phyloP scores from a whole-genome alignment of 1,284 basidiomycete genomes.

The Inonotus hispidus region DNA sequence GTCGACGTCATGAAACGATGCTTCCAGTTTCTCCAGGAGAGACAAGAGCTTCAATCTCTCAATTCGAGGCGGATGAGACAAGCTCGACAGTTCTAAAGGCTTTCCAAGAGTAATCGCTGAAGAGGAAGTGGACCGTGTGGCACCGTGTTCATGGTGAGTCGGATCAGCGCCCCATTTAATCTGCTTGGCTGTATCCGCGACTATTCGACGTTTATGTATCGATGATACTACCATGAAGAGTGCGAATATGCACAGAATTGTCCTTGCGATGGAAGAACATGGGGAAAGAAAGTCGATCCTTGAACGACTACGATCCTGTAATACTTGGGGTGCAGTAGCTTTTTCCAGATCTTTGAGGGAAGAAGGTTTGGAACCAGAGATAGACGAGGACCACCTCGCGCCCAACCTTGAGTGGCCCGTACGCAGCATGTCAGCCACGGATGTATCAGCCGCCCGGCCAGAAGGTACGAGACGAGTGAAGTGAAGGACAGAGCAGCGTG shows the following conservation, averaged over 20 bases:
- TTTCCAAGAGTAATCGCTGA: neutral
- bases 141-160: neutral
- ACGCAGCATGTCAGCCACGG: neutral
- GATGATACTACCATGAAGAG: too few species aligned
- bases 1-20: neutral
- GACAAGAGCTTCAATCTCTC: neutral
- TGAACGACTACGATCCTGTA: neutral
- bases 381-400: neutral
- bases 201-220: too few species aligned
- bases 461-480: too few species aligned
- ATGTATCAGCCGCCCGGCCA: too few species aligned
- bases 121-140: neutral
- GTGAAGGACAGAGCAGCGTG: too few species aligned
- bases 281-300: too few species aligned
- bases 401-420: neutral
- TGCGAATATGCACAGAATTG: too few species aligned
- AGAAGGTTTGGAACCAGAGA: neutral
- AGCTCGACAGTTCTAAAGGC: neutral
- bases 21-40: neutral
- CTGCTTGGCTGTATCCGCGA: too few species aligned
- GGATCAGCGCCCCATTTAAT: too few species aligned
- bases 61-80: constrained; percentile 4
- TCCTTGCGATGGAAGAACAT: too few species aligned
- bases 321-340: neutral
- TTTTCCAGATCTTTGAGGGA: neutral